These are phyloP conservation scores for Dalbergia cochinchinensis DNA, from an alignment of 306 rosid species.

Conservation along the genomic window DNA sequence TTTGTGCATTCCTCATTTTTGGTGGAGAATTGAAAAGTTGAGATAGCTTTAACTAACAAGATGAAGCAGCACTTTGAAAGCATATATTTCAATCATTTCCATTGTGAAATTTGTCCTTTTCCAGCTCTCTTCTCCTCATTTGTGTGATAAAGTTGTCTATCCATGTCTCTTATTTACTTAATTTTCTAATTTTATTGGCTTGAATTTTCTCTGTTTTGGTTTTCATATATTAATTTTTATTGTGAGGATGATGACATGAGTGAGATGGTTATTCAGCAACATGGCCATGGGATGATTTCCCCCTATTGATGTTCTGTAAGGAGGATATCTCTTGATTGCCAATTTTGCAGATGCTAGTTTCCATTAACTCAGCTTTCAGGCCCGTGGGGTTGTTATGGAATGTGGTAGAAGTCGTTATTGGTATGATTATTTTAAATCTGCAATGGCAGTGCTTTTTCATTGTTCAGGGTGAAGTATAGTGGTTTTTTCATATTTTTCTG, in stretches of 20 bases:
- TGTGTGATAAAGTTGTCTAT: slow-evolving; percentile 1
- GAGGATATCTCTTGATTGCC: no score
- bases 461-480: neutral
- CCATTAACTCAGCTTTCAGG: no score
- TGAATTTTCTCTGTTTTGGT: neutral
- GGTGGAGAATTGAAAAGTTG: slow-evolving; percentile 2
- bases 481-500: neutral
- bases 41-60: slow-evolving; percentile 18
- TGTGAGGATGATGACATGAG: slow-evolving; percentile 20
- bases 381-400: slow-evolving; percentile 5
- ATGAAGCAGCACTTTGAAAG: neutral
- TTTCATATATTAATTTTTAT: slow-evolving; percentile 16
- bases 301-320: no score
- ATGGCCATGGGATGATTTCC: no score
- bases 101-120: slow-evolving; percentile 7
- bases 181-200: slow-evolving; percentile 24
- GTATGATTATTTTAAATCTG: neutral
- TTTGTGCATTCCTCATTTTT: slow-evolving; percentile 6
- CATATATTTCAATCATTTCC: slow-evolving; percentile 33
- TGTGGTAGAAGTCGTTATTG: slow-evolving; percentile 23
- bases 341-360: no score
- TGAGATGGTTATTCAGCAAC: no score
- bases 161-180: neutral
- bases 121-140: slow-evolving; percentile 32
- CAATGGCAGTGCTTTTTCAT: neutral